Percentiles rank a stretch among this genome's conserved stretches.
These are phyloP conservation scores for Vitis hybrid DNA, from an alignment of 177 flowering plant species.

Conservation along the genomic window DNA sequence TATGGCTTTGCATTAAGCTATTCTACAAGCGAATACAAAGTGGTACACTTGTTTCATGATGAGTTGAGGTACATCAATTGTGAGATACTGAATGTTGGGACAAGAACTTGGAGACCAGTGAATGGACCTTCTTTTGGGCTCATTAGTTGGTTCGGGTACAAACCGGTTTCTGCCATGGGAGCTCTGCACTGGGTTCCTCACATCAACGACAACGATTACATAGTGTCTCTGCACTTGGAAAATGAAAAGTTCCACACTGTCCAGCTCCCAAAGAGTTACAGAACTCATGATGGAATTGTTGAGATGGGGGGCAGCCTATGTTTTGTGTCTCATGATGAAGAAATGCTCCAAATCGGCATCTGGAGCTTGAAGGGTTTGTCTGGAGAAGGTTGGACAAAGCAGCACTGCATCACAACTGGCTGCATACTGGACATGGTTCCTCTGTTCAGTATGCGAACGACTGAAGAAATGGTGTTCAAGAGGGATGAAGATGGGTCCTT, in stretches of 20 bases:
- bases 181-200: conserved; percentile 53
- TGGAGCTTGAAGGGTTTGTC: conserved; percentile 37
- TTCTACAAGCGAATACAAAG: conserved; percentile 25
- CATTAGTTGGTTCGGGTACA: conserved; percentile 21
- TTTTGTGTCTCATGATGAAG: conserved; percentile 27
- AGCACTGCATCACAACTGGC: conserved; percentile 22
- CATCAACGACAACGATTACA: conserved; percentile 19
- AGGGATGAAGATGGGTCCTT: conserved; percentile 19
- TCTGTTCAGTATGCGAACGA: conserved; percentile 17
- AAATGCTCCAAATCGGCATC: conserved; percentile 21
- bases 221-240: conserved; percentile 39
- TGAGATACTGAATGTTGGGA: conserved; percentile 35
- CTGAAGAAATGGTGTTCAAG: conserved; percentile 28
- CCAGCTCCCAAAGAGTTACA: conserved; percentile 26
- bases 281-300: conserved; percentile 27
- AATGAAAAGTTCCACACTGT: conserved; percentile 37
- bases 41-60: conserved; percentile 52
- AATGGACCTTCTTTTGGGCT: conserved; percentile 39
- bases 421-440: conserved; percentile 31
- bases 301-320: conserved; percentile 34
- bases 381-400: conserved; percentile 28
- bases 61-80: conserved; percentile 24
- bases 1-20: conserved; percentile 34
- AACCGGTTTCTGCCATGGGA: conserved; percentile 36
- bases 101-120: conserved; percentile 36